A percentile compares a stretch with the other conserved stretches of the same genome.
phyloP scores from a whole-genome alignment of 352 stramenopile species.

The Phytophthora uliginosa region DNA sequence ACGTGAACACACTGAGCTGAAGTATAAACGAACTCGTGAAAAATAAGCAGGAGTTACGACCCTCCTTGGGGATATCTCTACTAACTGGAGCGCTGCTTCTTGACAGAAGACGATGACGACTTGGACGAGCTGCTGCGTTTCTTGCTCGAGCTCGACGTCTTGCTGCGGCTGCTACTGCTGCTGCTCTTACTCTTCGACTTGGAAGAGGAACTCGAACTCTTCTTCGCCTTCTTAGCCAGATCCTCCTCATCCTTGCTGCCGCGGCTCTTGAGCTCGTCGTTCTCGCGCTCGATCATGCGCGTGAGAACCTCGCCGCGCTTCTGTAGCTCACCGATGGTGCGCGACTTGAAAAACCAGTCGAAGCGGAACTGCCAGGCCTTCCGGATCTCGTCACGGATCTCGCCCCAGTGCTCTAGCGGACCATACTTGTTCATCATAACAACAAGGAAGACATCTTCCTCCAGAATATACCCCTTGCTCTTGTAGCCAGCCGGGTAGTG shows the following conservation, averaged over 20 bases:
- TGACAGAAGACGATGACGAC: constrained; percentile 53
- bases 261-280: constrained; percentile 89
- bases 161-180: constrained; percentile 59
- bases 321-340: constrained; percentile 97
- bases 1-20: neutral
- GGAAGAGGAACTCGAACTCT: constrained; percentile 66
- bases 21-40: constrained; percentile 27
- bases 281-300: constrained; percentile 96
- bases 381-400: constrained; percentile 98
- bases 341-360: constrained; percentile 99
- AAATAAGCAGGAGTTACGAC: constrained; percentile 38
- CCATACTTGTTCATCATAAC: constrained; percentile 99
- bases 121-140: constrained; percentile 78
- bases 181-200: constrained; percentile 69
- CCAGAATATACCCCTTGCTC: constrained; percentile 96
- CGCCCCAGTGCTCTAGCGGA: constrained; percentile 96
- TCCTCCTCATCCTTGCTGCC: constrained; percentile 79
- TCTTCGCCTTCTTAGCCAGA: constrained; percentile 83
- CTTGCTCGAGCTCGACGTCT: constrained; percentile 74
- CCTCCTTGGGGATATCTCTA: constrained; percentile 30
- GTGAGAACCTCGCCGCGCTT: constrained; percentile 97
- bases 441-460: constrained; percentile 99
- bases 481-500: constrained; percentile 92
- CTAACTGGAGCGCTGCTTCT: constrained; percentile 79
- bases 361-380: constrained; percentile 99